These are phyloP conservation scores for Prinsepia uniflora DNA, from an alignment of 306 rosid genomes.

Conservation along the genomic window DNA sequence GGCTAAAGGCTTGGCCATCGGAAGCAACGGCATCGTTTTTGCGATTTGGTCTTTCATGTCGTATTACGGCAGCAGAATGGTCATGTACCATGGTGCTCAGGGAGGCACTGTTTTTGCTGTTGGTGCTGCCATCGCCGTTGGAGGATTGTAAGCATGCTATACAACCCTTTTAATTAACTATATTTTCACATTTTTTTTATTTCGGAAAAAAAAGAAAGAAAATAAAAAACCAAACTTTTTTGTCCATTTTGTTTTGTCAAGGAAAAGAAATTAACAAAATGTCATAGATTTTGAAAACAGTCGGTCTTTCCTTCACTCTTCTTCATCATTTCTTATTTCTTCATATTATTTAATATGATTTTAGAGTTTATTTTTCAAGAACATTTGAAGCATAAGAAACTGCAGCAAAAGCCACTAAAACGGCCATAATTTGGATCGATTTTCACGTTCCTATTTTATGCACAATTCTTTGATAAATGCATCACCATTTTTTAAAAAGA, in stretches of 20 bases:
- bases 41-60: slow-evolving; percentile 88
- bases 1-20: slow-evolving; percentile 87
- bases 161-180: background rate
- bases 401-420: too few species aligned
- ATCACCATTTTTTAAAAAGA: too few species aligned
- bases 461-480: too few species aligned
- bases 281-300: background rate
- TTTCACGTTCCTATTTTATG: too few species aligned
- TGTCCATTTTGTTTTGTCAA: background rate
- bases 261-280: background rate
- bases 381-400: too few species aligned
- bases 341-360: too few species aligned
- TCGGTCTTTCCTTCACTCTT: too few species aligned
- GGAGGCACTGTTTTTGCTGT: slow-evolving; percentile 87
- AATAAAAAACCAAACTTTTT: background rate
- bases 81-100: slow-evolving; percentile 81
- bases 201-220: background rate
- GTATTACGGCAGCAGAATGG: slow-evolving; percentile 77
- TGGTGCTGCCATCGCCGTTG: slow-evolving; percentile 70
- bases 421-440: too few species aligned
- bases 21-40: slow-evolving; percentile 79
- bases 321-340: too few species aligned
- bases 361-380: too few species aligned
- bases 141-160: slow-evolving; percentile 63
- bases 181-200: background rate